Evolutionary conservation across 108 stramenopile species (phyloP), one percentile per base, ranked within the genome.

Genomic region (Conticribra guillardii): DNA sequence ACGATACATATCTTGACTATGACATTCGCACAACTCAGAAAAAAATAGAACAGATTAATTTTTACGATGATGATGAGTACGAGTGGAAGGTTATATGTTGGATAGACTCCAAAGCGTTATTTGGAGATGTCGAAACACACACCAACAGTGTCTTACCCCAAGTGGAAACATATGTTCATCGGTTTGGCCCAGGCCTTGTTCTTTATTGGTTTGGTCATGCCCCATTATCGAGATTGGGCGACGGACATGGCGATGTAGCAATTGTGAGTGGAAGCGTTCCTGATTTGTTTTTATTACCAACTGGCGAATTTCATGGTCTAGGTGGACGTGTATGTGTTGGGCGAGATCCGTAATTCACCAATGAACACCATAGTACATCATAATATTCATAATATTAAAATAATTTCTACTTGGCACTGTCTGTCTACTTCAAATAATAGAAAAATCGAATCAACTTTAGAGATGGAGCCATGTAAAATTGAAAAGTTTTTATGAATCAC

Each of bases 191-290:
- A 18, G 92, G 92, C 11, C 50, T 94, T 30, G 61, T 94, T 47
- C 26, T 94, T 0, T 94, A 94, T 79, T 94, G 89, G 88, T 91
- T 94, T 82, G 93, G 93, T 7, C 93, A 94, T 64, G 93, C 93
- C 33, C 93, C 93, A 5, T 51, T 89, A 37, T 81, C 83, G 16
- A 71, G 49, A 58, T 63, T 94, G 41, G 79, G 69, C 23, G 80
- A 91, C 64, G 83, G 85, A 3, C 69, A 82, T 48, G 87, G 86
- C 29, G 90, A 91, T 67, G 53, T 91, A n/a, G 58, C 76, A 19
- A 87, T 94, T 44, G 17, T 60, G 26, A 84, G 83, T 5, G 87
- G 85, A 62, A 52, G 85, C 47, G 52, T 91, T 24, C 93, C 90
- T 7, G 76, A 81, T 24, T 44, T 73, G 21, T 79, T 89, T 52